Base-by-base conservation (phyloP, 1,284 basidiomycete species). In the Tilletia caries region DNA sequence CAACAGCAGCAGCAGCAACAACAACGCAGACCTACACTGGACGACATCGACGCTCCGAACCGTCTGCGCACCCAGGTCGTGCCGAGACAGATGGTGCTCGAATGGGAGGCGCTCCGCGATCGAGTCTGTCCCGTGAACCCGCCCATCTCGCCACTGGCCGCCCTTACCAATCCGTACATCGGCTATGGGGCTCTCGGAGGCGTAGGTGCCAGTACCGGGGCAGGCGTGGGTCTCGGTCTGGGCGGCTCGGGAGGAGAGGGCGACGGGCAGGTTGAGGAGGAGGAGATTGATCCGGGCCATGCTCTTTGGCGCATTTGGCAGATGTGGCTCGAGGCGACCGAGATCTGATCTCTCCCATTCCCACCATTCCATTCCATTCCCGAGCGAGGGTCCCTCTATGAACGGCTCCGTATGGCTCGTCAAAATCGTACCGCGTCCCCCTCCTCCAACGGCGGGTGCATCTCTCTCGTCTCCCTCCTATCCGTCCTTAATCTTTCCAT, bases 51-150 rank as follows among this genome's bases (percentile, higher is more conserved):
- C 29, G 58, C 58, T 10, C 58, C 58, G 6, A 29, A 62, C 23
- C 58, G 58, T 5, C 32, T 62, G 8, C 33, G 32, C 2, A 29
- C 33, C 13, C 27, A 23, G 13, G n/a, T 62, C 13, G 58, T 62
- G 58, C 58, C 58, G 33, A 25, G 32, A 15, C 58, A 62, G 33
- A 62, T 62, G 58, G 58, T 62, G 58, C 32, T 33, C 2, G 58
- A 62, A 20, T 62, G 58, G 58, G 58, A 62, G 58, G 58, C 58
- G 13, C 23, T 62, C 3, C 58, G 58, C 8, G 58, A 62, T 34
- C 58, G 58, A 62, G 58, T 62, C 15, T 62, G 58, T 33, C 58
- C 58, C 4, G 58, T 62, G 27, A 33, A 62, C 32, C 58, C 58
- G 20, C 58, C 58, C 18, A 10, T 62, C 27, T 62, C 58, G 32